Conservation (phyloP, 495 filamentous ascomycete species). For the Glarea lozoyensis region DNA sequence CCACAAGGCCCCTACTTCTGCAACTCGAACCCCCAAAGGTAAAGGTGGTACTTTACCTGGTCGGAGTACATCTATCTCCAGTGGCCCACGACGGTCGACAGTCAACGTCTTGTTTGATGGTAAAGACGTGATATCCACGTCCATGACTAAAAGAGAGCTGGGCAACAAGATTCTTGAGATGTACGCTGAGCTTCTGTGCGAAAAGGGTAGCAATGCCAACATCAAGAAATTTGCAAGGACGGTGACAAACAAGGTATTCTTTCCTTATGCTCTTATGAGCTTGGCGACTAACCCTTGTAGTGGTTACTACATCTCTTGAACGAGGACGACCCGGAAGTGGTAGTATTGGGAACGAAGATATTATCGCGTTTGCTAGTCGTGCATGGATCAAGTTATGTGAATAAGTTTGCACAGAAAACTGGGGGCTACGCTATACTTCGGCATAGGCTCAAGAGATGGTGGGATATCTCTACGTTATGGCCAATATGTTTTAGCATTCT, state of each 20-base stretch:
- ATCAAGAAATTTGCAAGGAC: conserved; percentile 87
- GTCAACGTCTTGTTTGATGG: conserved; percentile 21
- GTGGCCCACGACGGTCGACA: conserved; percentile 22
- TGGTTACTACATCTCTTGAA: conserved; percentile 93
- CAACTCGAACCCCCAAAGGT: conserved; percentile 43
- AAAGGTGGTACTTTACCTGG: conserved; percentile 28
- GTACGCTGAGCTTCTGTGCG: conserved; percentile 76
- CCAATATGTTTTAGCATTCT: conserved; percentile 82
- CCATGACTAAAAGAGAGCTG: conserved; percentile 49
- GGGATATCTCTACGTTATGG: conserved; percentile 81
- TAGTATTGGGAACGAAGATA: conserved; percentile 75
- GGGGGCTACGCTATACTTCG: conserved; percentile 82
- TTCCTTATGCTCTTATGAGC: conserved; percentile 2
- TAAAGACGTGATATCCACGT: conserved; percentile 10
- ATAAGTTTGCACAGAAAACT: conserved; percentile 75
- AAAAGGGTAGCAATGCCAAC: conserved; percentile 52
- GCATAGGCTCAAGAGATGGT: conserved; percentile 74
- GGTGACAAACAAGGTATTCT: conserved; percentile 85
- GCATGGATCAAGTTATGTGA: conserved; percentile 69
- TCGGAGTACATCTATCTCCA: conserved; percentile 25
- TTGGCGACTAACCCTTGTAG: conserved; percentile 43
- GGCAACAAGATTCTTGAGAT: conserved; percentile 71
- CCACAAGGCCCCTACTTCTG: conserved; percentile 49
- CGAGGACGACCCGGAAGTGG: conserved; percentile 75
- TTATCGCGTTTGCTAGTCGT: conserved; percentile 75